Percentiles rank a stretch among this genome's conserved stretches.
phyloP scores from a whole-genome alignment of 2,329 filamentous ascomycete species.

The Exophiala sp. region DNA sequence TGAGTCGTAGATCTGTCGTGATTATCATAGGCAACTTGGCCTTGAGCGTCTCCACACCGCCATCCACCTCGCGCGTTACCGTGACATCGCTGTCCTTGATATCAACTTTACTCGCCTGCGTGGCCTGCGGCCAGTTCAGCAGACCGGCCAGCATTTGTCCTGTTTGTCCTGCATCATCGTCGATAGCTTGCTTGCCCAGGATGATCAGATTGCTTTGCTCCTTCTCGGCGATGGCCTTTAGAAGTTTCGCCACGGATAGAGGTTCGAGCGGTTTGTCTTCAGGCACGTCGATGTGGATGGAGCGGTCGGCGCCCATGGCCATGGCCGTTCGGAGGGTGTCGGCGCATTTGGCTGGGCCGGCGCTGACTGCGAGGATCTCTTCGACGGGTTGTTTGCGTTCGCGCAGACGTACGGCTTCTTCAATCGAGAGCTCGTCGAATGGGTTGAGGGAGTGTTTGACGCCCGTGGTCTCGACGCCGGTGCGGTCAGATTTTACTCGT shows the following conservation, averaged over 20 bases:
- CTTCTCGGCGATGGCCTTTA: slow-evolving; percentile 72
- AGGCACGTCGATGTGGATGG: slow-evolving; percentile 77
- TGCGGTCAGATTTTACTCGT: slow-evolving; percentile 68
- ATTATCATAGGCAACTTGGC: slow-evolving; percentile 88
- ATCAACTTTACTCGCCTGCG: slow-evolving; percentile 81
- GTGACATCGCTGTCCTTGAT: slow-evolving; percentile 67
- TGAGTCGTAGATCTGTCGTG: slow-evolving; percentile 89
- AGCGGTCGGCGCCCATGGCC: slow-evolving; percentile 97
- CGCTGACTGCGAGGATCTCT: slow-evolving; percentile 86
- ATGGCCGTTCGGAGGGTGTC: slow-evolving; percentile 93
- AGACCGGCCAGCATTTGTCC: slow-evolving; percentile 96
- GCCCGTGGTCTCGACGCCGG: slow-evolving; percentile 83
- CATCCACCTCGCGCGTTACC: slow-evolving; percentile 90
- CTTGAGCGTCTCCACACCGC: slow-evolving; percentile 83
- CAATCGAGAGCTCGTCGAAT: slow-evolving; percentile 96
- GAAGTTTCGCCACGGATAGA: slow-evolving; percentile 84
- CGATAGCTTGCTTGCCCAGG: slow-evolving; percentile 96
- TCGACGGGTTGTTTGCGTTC: slow-evolving; percentile 80
- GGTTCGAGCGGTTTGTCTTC: slow-evolving; percentile 75
- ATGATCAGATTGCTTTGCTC: slow-evolving; percentile 90
- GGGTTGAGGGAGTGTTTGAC: slow-evolving; percentile 99
- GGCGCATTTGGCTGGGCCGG: slow-evolving; percentile 79
- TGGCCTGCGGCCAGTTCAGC: slow-evolving; percentile 90
- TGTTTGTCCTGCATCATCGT: slow-evolving; percentile 92
- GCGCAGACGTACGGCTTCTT: slow-evolving; percentile 91